Conservation (phyloP, 2,329 filamentous ascomycete genomes). For the Fusarium nisikadoi region DNA sequence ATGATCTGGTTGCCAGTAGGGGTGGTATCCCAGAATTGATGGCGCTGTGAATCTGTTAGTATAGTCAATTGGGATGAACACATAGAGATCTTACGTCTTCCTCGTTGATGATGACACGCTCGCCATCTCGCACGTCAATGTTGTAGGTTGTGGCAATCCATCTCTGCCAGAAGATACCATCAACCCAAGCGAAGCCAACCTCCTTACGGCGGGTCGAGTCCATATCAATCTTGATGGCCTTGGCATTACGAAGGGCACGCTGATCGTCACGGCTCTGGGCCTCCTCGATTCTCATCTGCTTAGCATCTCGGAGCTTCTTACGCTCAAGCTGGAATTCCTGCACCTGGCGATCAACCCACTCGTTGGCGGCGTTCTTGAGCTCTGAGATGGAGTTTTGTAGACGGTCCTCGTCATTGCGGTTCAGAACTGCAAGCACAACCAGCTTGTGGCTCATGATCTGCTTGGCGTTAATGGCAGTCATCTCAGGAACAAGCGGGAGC, state of each 20-base stretch:
- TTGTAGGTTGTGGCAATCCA: conserved; percentile 97
- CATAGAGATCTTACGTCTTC: conserved; percentile 78
- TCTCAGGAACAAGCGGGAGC: conserved; percentile 93
- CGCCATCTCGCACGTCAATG: conserved; percentile 86
- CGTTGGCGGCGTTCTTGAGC: conserved; percentile 92
- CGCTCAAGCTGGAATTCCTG: conserved; percentile 91
- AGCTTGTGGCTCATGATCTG: conserved; percentile 96
- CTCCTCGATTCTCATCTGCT: conserved; percentile 95
- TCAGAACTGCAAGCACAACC: conserved; percentile 92
- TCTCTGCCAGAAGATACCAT: conserved; percentile 95
- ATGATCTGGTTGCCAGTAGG: conserved; percentile 90
- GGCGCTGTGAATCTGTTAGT: conserved; percentile 71
- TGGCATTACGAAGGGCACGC: conserved; percentile 84
- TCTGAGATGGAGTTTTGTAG: conserved; percentile 84
- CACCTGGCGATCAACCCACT: conserved; percentile 98
- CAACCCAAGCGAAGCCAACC: conserved; percentile 96
- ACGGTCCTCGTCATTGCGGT: conserved; percentile 80
- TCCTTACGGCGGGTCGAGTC: conserved; percentile 87
- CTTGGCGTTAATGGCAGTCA: conserved; percentile 88
- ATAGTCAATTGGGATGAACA: background rate
- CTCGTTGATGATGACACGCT: conserved; percentile 95
- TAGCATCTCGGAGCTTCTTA: conserved; percentile 91
- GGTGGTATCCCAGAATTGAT: conserved; percentile 93
- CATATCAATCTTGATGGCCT: conserved; percentile 92
- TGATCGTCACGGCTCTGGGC: conserved; percentile 94